Evolutionary conservation across 495 filamentous ascomycete species (phyloP), one percentile per base, ranked within the genome.

Genomic region (Penicillium argentinense): DNA sequence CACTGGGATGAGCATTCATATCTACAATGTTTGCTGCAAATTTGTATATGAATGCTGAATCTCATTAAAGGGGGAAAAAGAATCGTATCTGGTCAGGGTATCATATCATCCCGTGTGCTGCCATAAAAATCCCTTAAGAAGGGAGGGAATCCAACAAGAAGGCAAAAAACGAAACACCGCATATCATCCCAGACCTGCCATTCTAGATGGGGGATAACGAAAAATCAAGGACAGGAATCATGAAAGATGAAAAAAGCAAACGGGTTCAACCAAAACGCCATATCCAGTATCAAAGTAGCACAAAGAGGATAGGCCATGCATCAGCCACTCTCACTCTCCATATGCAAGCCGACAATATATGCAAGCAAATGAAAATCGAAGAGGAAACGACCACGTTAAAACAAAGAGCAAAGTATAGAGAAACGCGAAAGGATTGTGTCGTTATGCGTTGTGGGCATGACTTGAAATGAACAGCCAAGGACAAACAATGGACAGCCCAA

Each of bases 51-150:
- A 12, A 29, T 29, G 27, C 13, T 12, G 12, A 9, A 42, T 55
- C 27, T 55, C 16, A 49, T 55, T 52, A 17, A 46, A 29, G 13
- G n/a, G n/a, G n/a, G 13, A 42, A 48, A 37, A 41, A 23, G 49
- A 45, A 40, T 52, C 42, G 50, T 56, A 59, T 62, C 45, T 39
- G 59, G 52, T 56, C 49, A 62, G 59, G 59, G 59, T 62, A 62
- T 62, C 59, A 57, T 54, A 40, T 53, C 47, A 38, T 56, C 51
- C 49, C 50, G 40, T 16, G 27, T 51, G 43, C 33, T 21, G 33
- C 42, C 28, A 11, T 11, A 30, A 34, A 36, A 40, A 24, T 30
- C 40, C 9, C 48, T n/a, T 24, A 36, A 36, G 27, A 44, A 19
- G 9, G 19, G 19, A 28, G 19, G 22, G 28, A 37, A 18, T 7